phyloP scores from a whole-genome alignment of 768 basidiomycete genomes.

The Tricholoma saponaceum region DNA sequence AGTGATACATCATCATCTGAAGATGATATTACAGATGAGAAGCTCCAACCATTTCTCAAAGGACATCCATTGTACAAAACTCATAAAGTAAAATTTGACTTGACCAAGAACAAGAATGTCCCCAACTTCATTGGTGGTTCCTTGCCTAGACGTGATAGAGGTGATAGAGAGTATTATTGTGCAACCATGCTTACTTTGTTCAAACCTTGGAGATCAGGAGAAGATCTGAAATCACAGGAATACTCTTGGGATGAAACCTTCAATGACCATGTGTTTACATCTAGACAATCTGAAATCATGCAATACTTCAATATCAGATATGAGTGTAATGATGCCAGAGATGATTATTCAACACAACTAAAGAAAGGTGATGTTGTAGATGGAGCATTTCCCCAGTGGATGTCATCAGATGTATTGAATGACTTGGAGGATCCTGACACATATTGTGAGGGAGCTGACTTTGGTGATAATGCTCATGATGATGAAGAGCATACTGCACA shows the following conservation, averaged over 20 bases:
- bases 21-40: not conserved
- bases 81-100: not conserved
- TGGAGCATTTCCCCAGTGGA: not conserved
- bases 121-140: slow-evolving; percentile 25
- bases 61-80: not conserved
- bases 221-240: slow-evolving; percentile 16
- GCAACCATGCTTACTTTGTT: too few relatives aligned
- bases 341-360: slow-evolving; percentile 16
- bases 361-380: slow-evolving; percentile 4
- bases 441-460: not conserved
- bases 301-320: too few relatives aligned
- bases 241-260: slow-evolving; percentile 24
- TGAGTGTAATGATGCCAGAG: slow-evolving; percentile 22
- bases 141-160: slow-evolving; percentile 24
- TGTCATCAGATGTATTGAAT: not conserved
- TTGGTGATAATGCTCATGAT: not conserved
- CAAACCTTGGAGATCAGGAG: too few relatives aligned
- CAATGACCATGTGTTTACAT: slow-evolving; percentile 9
- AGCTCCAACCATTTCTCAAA: not conserved
- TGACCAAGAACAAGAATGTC: not conserved
- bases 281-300: slow-evolving; percentile 12
- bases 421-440: not conserved
- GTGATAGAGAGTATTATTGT: slow-evolving; percentile 27
- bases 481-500: not conserved
- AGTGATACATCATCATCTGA: not conserved